A percentile compares a stretch with the other conserved stretches of the same genome.
These are phyloP conservation scores for Hydrangea macrophylla DNA, from an alignment of 148 eudicot genomes.

Conservation along the genomic window DNA sequence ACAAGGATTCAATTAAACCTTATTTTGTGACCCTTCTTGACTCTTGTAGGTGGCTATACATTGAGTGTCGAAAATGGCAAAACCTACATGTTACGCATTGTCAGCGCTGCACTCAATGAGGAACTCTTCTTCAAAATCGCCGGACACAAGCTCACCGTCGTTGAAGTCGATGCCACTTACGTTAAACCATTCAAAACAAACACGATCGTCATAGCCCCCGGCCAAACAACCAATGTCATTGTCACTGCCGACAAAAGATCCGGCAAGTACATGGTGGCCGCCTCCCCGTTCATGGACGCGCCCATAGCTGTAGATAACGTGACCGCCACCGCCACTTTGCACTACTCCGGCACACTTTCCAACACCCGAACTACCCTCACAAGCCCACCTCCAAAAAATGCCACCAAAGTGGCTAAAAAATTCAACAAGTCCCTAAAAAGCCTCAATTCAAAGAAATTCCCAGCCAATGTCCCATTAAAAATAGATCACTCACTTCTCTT, in stretches of 20 bases:
- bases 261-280: constrained; percentile 13
- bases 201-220: constrained; percentile 24
- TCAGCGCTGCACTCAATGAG: constrained; percentile 34
- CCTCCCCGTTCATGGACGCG: constrained; percentile 31
- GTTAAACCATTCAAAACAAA: constrained; percentile 25
- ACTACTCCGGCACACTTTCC: constrained; percentile 16
- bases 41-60: constrained; percentile 8
- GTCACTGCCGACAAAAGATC: constrained; percentile 1
- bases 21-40: too few relatives aligned
- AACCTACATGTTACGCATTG: constrained; percentile 23
- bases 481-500: constrained; percentile 18
- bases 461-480: constrained; percentile 15
- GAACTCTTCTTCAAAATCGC: constrained; percentile 33
- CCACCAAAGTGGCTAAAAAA: constrained; percentile 19
- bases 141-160: constrained; percentile 23
- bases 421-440: constrained; percentile 20
- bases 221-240: constrained; percentile 23
- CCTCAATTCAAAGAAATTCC: constrained; percentile 18
- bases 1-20: too few relatives aligned
- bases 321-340: constrained; percentile 21
- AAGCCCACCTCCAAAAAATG: constrained; percentile 10
- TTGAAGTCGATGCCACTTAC: constrained; percentile 28
- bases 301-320: constrained; percentile 16
- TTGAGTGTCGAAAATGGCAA: constrained; percentile 15
- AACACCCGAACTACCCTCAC: constrained; percentile 8